A percentile compares a stretch with the other conserved stretches of the same genome.
Evolutionary conservation across 331 rosid species (phyloP).

Genomic region (Malus hybrid): DNA sequence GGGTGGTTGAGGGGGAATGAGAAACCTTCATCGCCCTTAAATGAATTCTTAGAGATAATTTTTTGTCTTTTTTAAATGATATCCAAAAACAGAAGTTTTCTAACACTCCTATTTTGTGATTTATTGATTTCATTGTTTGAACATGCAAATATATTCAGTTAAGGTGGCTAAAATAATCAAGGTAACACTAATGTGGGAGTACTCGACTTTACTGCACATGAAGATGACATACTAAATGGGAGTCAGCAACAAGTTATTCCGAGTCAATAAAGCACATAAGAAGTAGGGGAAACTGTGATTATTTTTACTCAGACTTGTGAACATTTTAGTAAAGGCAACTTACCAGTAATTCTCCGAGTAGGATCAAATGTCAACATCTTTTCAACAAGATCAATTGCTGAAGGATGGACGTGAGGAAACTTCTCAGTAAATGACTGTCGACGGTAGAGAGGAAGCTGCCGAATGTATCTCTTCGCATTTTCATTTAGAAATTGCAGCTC

Average conservation of each 20-base stretch:
- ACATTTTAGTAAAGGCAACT: slow-evolving; percentile 18
- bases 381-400: slow-evolving; percentile 94
- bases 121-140: not conserved
- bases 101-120: not conserved
- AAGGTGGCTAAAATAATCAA: too few relatives aligned
- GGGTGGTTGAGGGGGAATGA: not conserved
- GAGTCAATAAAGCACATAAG: slow-evolving; percentile 2
- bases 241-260: not conserved
- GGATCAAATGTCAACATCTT: slow-evolving; percentile 97
- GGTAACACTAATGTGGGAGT: too few relatives aligned
- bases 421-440: slow-evolving; percentile 87
- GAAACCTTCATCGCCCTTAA: not conserved
- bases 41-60: not conserved
- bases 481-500: slow-evolving; percentile 87
- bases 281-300: not conserved
- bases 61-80: not conserved
- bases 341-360: slow-evolving; percentile 83
- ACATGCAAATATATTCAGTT: not conserved
- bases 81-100: not conserved
- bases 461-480: slow-evolving; percentile 91
- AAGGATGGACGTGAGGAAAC: slow-evolving; percentile 88
- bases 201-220: not conserved
- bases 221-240: not conserved
- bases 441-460: slow-evolving; percentile 60
- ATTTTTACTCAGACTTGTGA: not conserved